Evolutionary conservation across 1,284 basidiomycete species (phyloP), one percentile per base, ranked within the genome.

Genomic region (Erythrobasidium hasegawianum): DNA sequence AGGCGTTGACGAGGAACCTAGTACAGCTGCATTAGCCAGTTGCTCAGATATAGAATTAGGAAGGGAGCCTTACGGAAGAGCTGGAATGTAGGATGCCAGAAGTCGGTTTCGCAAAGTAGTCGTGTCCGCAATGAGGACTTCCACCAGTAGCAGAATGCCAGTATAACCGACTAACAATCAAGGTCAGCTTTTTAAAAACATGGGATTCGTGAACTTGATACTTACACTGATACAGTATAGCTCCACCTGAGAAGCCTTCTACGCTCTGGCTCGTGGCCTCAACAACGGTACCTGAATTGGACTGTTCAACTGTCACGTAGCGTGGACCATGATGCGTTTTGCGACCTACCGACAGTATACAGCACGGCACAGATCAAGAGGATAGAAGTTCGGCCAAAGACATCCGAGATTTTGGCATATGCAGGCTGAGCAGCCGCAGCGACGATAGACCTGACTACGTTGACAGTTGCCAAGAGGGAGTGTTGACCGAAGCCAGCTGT

Each of bases 81-180:
- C 78, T 1, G 79, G 79, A 53, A 80, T 74, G 72, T 75, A 80
- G 1, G 77, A 77, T 70, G 78, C 77, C 69, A 80, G 73, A 5
- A 81, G 71, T 58, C 80, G 78, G 57, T 75, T 76, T 57, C 78
- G 75, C 9, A 80, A 74, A 2, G 75, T 76, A 0, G 79, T 78
- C 20, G 75, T 71, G 71, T 81, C 80, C 55, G 76, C 79, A 55
- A 80, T 77, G 59, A 80, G 67, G 56, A 80, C 73, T 68, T 79
- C 78, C 41, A 79, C 72, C 27, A 76, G 67, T 13, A 80, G 75
- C 58, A 77, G 76, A 71, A 55, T 74, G 68, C 45, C 76, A n/a
- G 64, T 59, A 57, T 69, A 70, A 18, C 68, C 73, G 71, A 60
- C n/a, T 13, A 55, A 59, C 60, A 69, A 16, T 13, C 11, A 18